Base-by-base conservation (phyloP, 345 rosid genomes). In the Rhodamnia rubescens region DNA sequence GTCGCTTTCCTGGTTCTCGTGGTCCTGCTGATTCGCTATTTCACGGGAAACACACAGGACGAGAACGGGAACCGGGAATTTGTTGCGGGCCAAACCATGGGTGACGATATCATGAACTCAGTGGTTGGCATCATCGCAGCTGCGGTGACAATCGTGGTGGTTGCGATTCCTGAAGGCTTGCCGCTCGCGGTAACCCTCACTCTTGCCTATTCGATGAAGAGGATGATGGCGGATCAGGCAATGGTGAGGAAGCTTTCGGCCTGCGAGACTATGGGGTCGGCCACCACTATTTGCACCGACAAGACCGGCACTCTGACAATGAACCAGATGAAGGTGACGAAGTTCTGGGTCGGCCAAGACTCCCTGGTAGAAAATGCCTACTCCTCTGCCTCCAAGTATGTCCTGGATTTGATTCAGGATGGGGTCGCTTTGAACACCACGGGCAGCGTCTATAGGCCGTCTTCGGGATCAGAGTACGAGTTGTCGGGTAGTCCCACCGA, bases 191-290 rank as follows among this genome's bases (percentile, higher is more conserved):
- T 96, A 53, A 95, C 98, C 0, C 89, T 96, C 1, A 94, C 96
- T 7, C 91, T 96, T 2, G 97, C 97, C 3, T 96, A 93, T 84
- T 94, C 94, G 0, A 92, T 96, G 97, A 95, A 95, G 90, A 90
- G 92, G 44, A 96, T 95, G 98, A 94, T 95, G 95, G 87, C 55
- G n/a, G 96, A 93, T 91, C 92, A 95, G 83, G 96, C 95, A 10
- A 93, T 94, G 97, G 98, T 95, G 61, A 89, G 95, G 58, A 93
- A 93, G 90, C 92, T 94, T 15, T 88, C 95, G 0, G 95, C 98
- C 6, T 95, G 96, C 47, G 98, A 96, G 87, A 94, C 97, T 1
- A 96, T 96, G 95, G 96, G 98, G 21, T 96, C 95, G 7, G 94
- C 97, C 3, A 93, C 97, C 11, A 90, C 90, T 20, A 93, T 96